These are phyloP conservation scores for Xylariaceae sp. DNA, from an alignment of 2,329 filamentous ascomycete genomes.

Conservation along the genomic window DNA sequence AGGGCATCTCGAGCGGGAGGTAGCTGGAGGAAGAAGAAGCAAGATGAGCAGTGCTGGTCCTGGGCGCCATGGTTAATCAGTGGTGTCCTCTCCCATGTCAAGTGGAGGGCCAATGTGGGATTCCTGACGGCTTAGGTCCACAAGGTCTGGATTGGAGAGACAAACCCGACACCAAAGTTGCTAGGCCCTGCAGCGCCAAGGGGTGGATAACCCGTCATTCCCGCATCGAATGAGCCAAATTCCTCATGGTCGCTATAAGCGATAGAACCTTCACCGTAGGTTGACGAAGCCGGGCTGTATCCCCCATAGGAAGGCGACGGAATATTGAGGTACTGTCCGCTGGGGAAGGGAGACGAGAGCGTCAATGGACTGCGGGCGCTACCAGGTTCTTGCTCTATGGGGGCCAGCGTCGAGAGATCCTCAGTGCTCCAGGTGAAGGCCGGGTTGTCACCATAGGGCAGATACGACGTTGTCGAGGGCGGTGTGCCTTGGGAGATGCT, in stretches of 20 bases:
- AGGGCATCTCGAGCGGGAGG: slow-evolving; percentile 35
- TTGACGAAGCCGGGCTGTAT: slow-evolving; percentile 57
- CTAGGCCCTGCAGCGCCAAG: slow-evolving; percentile 32
- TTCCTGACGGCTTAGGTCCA: slow-evolving; percentile 44
- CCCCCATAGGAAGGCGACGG: slow-evolving; percentile 54
- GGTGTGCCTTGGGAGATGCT: slow-evolving; percentile 31
- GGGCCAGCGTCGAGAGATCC: slow-evolving; percentile 49
- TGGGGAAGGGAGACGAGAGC: slow-evolving; percentile 47
- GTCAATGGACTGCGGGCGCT: slow-evolving; percentile 47
- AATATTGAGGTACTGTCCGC: slow-evolving; percentile 53
- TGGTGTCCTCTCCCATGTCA: slow-evolving; percentile 31
- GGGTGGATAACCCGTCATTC: slow-evolving; percentile 38
- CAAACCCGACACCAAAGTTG: slow-evolving; percentile 51
- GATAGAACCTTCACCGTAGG: slow-evolving; percentile 52
- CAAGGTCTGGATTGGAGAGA: slow-evolving; percentile 55
- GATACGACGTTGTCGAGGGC: slow-evolving; percentile 35
- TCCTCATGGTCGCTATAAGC: slow-evolving; percentile 58
- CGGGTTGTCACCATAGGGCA: slow-evolving; percentile 47
- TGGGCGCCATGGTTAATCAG: slow-evolving; percentile 49
- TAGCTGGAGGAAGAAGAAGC: slow-evolving; percentile 33
- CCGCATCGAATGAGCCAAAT: slow-evolving; percentile 40
- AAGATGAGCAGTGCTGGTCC: slow-evolving; percentile 31
- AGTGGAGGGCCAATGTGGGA: slow-evolving; percentile 33
- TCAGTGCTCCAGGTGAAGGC: slow-evolving; percentile 59
- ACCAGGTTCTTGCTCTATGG: slow-evolving; percentile 37